These are phyloP conservation scores for Favolaschia claudopus DNA, from an alignment of 768 basidiomycete genomes.

Conservation along the genomic window DNA sequence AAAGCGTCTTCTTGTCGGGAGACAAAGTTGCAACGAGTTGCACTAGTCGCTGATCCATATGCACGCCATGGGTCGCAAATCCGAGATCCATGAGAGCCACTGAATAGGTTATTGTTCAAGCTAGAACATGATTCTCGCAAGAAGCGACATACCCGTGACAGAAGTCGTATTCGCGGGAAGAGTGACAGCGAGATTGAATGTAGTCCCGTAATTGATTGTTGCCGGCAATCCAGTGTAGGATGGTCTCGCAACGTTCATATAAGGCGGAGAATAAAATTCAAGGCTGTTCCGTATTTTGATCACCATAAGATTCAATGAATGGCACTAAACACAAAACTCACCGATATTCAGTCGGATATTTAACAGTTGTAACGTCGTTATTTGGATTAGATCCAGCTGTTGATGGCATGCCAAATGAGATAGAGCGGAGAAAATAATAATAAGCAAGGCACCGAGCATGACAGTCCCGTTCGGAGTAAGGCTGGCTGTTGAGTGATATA, in stretches of 20 bases:
- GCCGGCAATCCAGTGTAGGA: constrained; percentile 42
- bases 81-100: constrained; percentile 51
- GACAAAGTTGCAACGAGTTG: constrained; percentile 44
- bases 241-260: constrained; percentile 46
- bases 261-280: constrained; percentile 52
- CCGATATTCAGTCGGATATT: constrained; percentile 45
- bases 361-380: constrained; percentile 26
- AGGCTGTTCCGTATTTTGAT: constrained; percentile 30
- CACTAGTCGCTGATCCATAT: constrained; percentile 47
- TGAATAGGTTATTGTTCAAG: constrained; percentile 15
- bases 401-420: neutral
- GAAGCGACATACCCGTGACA: constrained; percentile 36
- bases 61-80: constrained; percentile 51
- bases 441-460: constrained; percentile 30
- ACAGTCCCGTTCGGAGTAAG: constrained; percentile 41
- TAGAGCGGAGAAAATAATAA: neutral
- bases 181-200: constrained; percentile 41
- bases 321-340: neutral
- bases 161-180: constrained; percentile 37
- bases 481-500: constrained; percentile 45
- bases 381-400: constrained; percentile 59
- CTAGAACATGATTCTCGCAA: too few relatives aligned
- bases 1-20: constrained; percentile 39
- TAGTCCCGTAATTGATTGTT: constrained; percentile 44
- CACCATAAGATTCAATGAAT: neutral